A percentile compares a stretch with the other conserved stretches of the same genome.
phyloP scores from a whole-genome alignment of 805 yeast species.

The Spathaspora sp. region DNA sequence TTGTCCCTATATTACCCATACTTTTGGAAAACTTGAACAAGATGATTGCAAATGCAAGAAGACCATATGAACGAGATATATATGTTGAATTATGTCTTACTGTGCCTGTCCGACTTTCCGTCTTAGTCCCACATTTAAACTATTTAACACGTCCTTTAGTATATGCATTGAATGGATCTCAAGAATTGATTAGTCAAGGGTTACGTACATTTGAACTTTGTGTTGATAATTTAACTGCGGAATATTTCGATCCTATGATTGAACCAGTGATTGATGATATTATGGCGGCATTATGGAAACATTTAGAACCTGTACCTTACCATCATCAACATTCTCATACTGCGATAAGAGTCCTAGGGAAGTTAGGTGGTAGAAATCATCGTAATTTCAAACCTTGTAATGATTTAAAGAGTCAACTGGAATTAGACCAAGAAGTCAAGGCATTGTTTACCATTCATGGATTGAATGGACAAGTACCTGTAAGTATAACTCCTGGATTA shows the following conservation, averaged over 20 bases:
- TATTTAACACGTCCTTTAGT: slow-evolving; percentile 90
- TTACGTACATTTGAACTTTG: slow-evolving; percentile 90
- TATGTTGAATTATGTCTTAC: slow-evolving; percentile 93
- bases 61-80: slow-evolving; percentile 88
- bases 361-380: slow-evolving; percentile 93
- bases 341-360: slow-evolving; percentile 88
- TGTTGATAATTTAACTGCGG: slow-evolving; percentile 94
- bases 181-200: slow-evolving; percentile 92
- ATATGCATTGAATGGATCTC: slow-evolving; percentile 83
- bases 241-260: slow-evolving; percentile 93
- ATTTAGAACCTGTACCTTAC: slow-evolving; percentile 87
- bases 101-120: slow-evolving; percentile 92
- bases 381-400: slow-evolving; percentile 75
- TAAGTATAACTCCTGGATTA: slow-evolving; percentile 81
- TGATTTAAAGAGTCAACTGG: slow-evolving; percentile 53
- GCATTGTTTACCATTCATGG: slow-evolving; percentile 75
- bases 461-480: slow-evolving; percentile 50
- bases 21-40: slow-evolving; percentile 81
- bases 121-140: slow-evolving; percentile 86
- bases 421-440: slow-evolving; percentile 63
- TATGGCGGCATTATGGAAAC: slow-evolving; percentile 89
- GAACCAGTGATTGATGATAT: slow-evolving; percentile 96
- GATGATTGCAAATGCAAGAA: slow-evolving; percentile 74
- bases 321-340: slow-evolving; percentile 95
- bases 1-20: slow-evolving; percentile 85